Evolutionary conservation across 148 eudicot genomes (phyloP), one percentile per base, ranked within the genome.

Genomic region (Camellia sinensis): DNA sequence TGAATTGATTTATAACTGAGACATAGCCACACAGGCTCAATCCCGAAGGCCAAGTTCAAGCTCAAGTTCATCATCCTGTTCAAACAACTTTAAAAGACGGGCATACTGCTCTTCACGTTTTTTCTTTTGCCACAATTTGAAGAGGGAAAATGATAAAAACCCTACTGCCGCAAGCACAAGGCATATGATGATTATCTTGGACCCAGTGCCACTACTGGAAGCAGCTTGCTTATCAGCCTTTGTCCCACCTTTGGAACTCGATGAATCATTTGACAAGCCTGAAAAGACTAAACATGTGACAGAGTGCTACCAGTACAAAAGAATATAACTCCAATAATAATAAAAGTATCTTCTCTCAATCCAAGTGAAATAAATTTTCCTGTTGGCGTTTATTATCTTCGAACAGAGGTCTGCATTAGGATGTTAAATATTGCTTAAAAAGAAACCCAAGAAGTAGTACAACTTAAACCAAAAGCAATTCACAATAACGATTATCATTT

Each of bases 41-140:
- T 94, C 97, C 73, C 92, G 87, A 67, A 93, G 92, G 84, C 98
- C 98, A 83, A 94, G 89, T 88, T 94, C 98, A 82, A 94, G 87
- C 86, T 92, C 98, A 19, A 94, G 94, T 83, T 94, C 98, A 83
- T 92, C 97, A 86, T 94, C 97, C 83, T 91, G 94, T 87, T 94
- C 98, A 84, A 94, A 94, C 87, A 94, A 86, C 88, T 94, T 94
- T 43, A 91, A 84, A 68, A 94, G 90, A 81, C 98, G 92, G 44
- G 97, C 97, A 86, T 92, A 94, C 80, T 94, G 97, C 74, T 90
- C 97, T 82, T 94, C 98, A 71, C 91, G 93, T 78, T 89, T 92
- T 90, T 92, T 94, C 87, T 89, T 94, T 84, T 89, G 98, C 92
- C 94, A 94, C 68, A 88, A 83, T 85, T 88, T 94, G 86, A 87